Percentiles rank a stretch among this genome's conserved stretches.
Evolutionary conservation across 2,329 filamentous ascomycete genomes (phyloP).

Genomic region (Mycogone perniciosa): DNA sequence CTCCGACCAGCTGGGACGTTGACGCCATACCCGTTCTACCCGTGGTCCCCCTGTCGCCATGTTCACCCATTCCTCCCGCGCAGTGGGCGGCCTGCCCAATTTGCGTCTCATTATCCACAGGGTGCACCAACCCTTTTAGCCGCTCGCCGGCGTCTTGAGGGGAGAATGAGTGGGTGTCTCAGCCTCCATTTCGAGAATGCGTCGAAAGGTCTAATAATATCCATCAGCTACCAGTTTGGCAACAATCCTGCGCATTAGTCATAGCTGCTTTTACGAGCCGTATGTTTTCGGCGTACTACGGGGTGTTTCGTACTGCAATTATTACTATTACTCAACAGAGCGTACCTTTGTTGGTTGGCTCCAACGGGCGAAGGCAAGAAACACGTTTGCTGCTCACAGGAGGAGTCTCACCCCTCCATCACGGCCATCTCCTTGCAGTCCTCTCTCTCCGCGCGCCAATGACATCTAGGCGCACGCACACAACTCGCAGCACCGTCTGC

Average conservation of each 20-base stretch:
- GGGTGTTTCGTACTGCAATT: no score
- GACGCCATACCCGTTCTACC: conserved; percentile 13
- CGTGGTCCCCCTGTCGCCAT: conserved; percentile 8
- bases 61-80: background rate
- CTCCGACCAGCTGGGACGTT: conserved; percentile 11
- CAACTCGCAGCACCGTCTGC: conserved; percentile 9
- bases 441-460: conserved; percentile 7
- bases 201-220: background rate
- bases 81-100: background rate
- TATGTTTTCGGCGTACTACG: no score
- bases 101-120: background rate
- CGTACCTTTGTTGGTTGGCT: background rate
- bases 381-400: conserved; percentile 7
- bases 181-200: background rate
- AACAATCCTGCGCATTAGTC: background rate
- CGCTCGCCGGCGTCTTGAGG: background rate
- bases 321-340: conserved; percentile 2
- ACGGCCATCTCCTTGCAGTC: conserved; percentile 1
- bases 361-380: conserved; percentile 4
- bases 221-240: background rate
- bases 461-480: background rate
- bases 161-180: background rate
- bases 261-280: no score
- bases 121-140: background rate
- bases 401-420: conserved; percentile 2